phyloP scores from a whole-genome alignment of 2,329 filamentous ascomycete genomes.

The Basipetospora chlamydospora region DNA sequence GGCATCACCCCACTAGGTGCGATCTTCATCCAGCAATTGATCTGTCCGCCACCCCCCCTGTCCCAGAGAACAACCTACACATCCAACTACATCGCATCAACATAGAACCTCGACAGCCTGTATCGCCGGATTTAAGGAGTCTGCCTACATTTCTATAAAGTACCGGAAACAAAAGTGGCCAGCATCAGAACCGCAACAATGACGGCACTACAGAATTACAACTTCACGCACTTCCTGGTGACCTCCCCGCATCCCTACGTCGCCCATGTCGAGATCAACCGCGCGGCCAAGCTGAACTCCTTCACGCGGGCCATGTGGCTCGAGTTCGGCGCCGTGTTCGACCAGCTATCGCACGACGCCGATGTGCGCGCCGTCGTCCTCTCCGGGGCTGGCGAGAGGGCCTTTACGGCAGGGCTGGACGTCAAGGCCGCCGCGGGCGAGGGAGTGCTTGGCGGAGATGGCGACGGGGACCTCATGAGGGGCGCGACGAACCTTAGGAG shows the following conservation, averaged over 20 bases:
- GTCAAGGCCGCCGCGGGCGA: constrained; percentile 53
- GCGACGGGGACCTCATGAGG: constrained; percentile 43
- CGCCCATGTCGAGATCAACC: constrained; percentile 85
- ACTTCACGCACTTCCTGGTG: constrained; percentile 57
- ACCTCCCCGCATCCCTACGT: constrained; percentile 59
- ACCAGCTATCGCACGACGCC: constrained; percentile 54
- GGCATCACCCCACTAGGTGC: constrained; percentile 4
- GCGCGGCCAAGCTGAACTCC: constrained; percentile 74
- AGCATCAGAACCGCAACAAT: no score
- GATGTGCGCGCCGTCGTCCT: constrained; percentile 65
- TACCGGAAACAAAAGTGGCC: not conserved
- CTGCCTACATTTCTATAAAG: no score
- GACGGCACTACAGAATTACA: constrained; percentile 15
- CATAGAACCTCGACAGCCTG: not conserved
- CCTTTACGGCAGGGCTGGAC: constrained; percentile 79
- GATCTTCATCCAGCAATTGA: no score
- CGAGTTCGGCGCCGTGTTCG: constrained; percentile 61
- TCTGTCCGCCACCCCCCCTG: no score
- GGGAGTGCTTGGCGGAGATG: constrained; percentile 22
- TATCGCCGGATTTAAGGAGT: no score
- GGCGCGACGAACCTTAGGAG: constrained; percentile 46
- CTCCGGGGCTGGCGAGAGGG: constrained; percentile 66
- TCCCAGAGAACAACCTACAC: not conserved
- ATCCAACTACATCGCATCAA: not conserved
- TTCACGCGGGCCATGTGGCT: constrained; percentile 79